Evolutionary conservation across 345 rosid species (phyloP), one percentile per base, ranked within the genome.

Genomic region (Boechera divaricarpa): DNA sequence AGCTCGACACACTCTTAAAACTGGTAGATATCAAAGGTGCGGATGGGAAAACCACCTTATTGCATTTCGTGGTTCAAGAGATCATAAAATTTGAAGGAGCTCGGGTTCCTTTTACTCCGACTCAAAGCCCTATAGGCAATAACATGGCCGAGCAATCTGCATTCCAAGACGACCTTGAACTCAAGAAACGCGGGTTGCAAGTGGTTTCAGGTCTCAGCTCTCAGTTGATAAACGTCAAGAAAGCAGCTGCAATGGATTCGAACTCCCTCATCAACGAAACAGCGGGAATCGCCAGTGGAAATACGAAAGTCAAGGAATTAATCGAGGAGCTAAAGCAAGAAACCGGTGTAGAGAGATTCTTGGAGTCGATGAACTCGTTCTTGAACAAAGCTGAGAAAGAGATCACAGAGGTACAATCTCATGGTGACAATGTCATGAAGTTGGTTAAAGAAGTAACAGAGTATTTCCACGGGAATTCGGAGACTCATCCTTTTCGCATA

Each of bases 41-140:
- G 0, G 99, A 93, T 75, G 97, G 99, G 44, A 93, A 89, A 76
- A 95, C 99, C 67, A 95, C 92, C 0, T 86, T 93, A 38, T 32
- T 95, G 79, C 98, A 95, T 83, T 93, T 95, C 32, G 97, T 95
- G 16, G 98, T 93, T 10, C 98, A 90, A 73, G 98, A 95, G 79
- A 93, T 95, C 42, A 88, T 83, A 57, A 85, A 86, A 79, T 82
- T 90, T 2, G 97, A 95, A 87, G 98, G 99, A 64, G 83, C 89
- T 61, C 81, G 81, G 0, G 77, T 87, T 65, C 81, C 88, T 18
- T 71, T 81, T 45, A 74, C 78, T 39, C 73, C 81, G 3, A 65
- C 72, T 26, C 84, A 79, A 60, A 81, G 74, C 65, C 76, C 35
- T 5, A 59, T 56, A 69, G 66, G 81, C 0, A 86, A 78, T 51